A percentile compares a stretch with the other conserved stretches of the same genome.
phyloP scores from a whole-genome alignment of 495 filamentous ascomycete genomes.

The Choiromyces venosus region DNA sequence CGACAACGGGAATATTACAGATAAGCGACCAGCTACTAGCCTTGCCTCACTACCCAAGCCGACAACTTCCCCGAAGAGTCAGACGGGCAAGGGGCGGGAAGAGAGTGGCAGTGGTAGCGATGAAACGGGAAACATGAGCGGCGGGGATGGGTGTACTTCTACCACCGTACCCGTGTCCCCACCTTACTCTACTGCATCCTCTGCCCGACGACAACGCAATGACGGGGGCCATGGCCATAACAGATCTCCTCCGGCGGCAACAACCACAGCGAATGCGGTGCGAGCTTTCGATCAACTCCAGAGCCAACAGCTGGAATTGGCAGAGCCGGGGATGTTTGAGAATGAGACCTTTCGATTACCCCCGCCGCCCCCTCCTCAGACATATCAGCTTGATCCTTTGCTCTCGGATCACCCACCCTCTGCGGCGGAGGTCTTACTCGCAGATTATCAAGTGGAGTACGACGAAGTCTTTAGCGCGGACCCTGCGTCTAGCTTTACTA shows the following conservation, averaged over 20 bases:
- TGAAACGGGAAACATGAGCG: background rate
- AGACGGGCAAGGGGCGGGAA: constrained; percentile 12
- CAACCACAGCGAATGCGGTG: background rate
- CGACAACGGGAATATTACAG: constrained; percentile 53
- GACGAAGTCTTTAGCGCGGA: constrained; percentile 47
- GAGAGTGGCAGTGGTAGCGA: constrained; percentile 17
- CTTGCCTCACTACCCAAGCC: constrained; percentile 17
- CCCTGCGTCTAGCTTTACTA: constrained; percentile 53
- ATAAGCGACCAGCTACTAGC: constrained; percentile 43
- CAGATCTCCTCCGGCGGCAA: background rate
- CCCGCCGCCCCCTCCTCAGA: background rate
- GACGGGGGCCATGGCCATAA: background rate
- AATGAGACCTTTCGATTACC: background rate
- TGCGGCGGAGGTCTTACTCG: constrained; percentile 5
- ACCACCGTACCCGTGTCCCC: background rate
- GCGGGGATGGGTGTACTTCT: background rate
- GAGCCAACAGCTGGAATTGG: background rate
- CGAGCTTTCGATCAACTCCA: background rate
- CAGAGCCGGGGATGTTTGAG: background rate
- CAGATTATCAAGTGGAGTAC: constrained; percentile 28
- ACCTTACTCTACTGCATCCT: background rate
- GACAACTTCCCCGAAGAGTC: constrained; percentile 15
- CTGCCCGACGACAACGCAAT: background rate
- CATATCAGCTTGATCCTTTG: background rate
- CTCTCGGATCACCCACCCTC: background rate